A percentile compares a stretch with the other conserved stretches of the same genome.
Conservation (phyloP, 441 rosid species). For the Omphalea diandra region DNA sequence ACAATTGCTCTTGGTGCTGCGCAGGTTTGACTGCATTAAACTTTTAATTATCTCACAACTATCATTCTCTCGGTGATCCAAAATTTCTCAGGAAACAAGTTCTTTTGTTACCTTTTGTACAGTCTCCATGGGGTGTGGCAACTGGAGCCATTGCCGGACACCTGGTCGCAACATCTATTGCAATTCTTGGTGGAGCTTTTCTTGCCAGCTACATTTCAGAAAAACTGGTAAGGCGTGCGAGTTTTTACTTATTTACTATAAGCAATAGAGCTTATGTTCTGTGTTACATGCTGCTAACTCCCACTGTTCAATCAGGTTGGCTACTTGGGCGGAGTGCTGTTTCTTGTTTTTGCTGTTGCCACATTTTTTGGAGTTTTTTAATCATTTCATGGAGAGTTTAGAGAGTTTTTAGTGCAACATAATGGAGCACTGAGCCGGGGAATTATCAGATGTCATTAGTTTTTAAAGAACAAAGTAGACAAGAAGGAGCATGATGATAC, state of each 20-base stretch:
- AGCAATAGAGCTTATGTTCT: background rate
- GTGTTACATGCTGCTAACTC: conserved; percentile 3
- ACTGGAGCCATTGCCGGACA: conserved; percentile 97
- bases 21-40: conserved; percentile 51
- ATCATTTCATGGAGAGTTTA: conserved; percentile 16
- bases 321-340: conserved; percentile 79
- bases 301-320: conserved; percentile 65
- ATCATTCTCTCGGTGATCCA: background rate
- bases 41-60: background rate
- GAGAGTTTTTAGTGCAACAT: conserved; percentile 13
- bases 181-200: conserved; percentile 88
- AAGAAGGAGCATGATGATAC: background rate
- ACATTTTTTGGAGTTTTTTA: conserved; percentile 88
- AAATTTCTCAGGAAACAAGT: background rate
- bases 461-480: conserved; percentile 13
- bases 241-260: background rate
- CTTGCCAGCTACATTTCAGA: conserved; percentile 94
- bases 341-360: conserved; percentile 83
- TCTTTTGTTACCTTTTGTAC: conserved; percentile 13
- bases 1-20: conserved; percentile 98
- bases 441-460: conserved; percentile 4
- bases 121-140: conserved; percentile 98
- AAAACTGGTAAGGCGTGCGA: conserved; percentile 55
- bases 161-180: conserved; percentile 76
- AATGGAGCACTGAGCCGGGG: background rate